Base-by-base conservation (phyloP, 2,329 filamentous ascomycete genomes). In the Conoideocrella luteorostrata region DNA sequence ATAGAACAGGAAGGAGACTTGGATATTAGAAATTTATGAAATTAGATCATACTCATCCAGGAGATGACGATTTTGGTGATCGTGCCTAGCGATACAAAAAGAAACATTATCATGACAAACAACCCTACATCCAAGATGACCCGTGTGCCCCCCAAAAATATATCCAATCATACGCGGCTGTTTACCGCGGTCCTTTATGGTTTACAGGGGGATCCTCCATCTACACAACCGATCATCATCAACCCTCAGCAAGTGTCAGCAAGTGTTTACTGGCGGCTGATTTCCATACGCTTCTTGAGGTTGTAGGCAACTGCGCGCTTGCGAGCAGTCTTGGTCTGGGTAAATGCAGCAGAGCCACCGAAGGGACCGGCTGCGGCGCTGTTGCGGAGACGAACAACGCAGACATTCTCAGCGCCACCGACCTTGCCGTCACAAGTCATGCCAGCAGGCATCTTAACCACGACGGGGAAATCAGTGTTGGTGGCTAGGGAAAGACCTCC, bases 301-400 rank as follows among this genome's bases (percentile, higher is more conserved):
- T 63, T 56, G 63, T 75, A 81, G 56, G 74, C 76, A 45, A 83
- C 64, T 30, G 80, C 77, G 38, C 80, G 70, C 76, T 82, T 83
- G 64, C 74, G 70, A 15, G 75, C 75, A 13, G 69, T 68, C 12
- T 72, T 44, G 44, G 69, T 71, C 70, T 82, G 77, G 1, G 78
- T 83, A 61, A 85, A 84, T 24, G 79, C 80, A 24, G 72, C 78
- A 12, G 77, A 79, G 42, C 81, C 81, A 55, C 82, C 81, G 50
- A 86, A 85, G 18, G 82, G 81, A 5, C 80, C 80, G 9, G 80
- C 78, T 15, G 71, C 63, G 11, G 81, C 76, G 4, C 62, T 54
- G 66, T 86, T 86, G 57, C 78, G 74, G 45, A 85, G 67, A 46
- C 80, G 75, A 24, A 81, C 78, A 46, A 85, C 63, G 65, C 82